phyloP scores from a whole-genome alignment of 371 early-diverging fungal species.

The Mucor irregularis region DNA sequence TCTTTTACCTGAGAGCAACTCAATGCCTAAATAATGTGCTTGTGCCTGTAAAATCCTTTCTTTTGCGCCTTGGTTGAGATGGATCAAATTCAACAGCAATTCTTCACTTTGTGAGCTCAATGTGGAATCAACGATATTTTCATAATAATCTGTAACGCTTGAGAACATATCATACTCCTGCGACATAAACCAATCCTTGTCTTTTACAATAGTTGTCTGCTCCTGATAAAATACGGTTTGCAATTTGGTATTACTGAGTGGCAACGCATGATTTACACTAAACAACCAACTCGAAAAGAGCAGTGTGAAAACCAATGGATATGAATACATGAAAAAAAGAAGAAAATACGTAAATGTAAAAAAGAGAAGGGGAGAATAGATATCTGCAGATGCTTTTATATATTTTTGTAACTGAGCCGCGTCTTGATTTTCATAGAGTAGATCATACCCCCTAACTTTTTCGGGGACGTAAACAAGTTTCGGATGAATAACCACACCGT shows the following conservation, averaged over 20 bases:
- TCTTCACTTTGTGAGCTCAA: constrained; percentile 37
- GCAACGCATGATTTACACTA: background rate
- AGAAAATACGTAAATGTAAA: no score
- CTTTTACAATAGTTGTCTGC: background rate
- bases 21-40: constrained; percentile 14
- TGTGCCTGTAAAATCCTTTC: constrained; percentile 4
- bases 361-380: background rate
- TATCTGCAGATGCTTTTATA: background rate
- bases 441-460: background rate
- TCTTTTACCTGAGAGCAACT: constrained; percentile 17
- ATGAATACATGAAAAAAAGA: background rate
- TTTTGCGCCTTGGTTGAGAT: constrained; percentile 9
- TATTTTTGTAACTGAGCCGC: background rate
- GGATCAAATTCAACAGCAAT: constrained; percentile 28
- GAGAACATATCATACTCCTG: constrained; percentile 10
- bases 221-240: background rate
- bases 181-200: background rate
- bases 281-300: background rate
- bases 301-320: background rate
- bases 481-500: background rate
- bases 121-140: constrained; percentile 32
- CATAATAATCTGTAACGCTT: constrained; percentile 19
- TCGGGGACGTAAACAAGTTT: background rate
- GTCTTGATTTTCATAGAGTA: background rate
- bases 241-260: background rate